Evolutionary conservation across 352 stramenopile species (phyloP).

Genomic region (Phytophthora fragariae): DNA sequence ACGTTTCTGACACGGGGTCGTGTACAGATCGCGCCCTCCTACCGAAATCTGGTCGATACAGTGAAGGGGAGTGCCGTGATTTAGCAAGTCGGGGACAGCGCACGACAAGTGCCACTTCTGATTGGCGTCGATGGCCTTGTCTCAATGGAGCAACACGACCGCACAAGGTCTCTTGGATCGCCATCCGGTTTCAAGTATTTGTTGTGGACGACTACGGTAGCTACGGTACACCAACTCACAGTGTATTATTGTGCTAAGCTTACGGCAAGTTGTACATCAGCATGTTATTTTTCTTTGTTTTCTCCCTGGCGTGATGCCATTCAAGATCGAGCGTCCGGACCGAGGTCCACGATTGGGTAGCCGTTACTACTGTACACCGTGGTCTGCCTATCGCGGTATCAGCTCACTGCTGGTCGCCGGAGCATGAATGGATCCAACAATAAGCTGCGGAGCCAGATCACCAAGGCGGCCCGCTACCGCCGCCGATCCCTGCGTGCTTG

Average conservation of each 20-base stretch:
- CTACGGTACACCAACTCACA: no score
- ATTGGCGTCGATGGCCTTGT: constrained; percentile 25
- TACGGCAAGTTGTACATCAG: no score
- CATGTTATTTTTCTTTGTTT: no score
- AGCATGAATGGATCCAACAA: no score
- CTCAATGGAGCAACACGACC: constrained; percentile 14
- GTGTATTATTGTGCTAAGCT: no score
- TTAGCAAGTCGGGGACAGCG: constrained; percentile 15
- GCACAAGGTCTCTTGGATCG: constrained; percentile 11
- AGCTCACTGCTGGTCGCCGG: constrained; percentile 5
- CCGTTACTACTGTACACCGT: no score
- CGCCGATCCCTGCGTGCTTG: constrained; percentile 10
- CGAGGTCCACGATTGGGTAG: no score
- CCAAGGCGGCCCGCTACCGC: neutral
- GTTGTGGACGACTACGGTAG: constrained; percentile 4
- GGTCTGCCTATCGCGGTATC: neutral
- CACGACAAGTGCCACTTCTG: constrained; percentile 21
- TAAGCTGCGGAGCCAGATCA: neutral
- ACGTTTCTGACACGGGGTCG: no score
- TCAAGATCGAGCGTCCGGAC: no score
- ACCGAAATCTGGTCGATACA: neutral
- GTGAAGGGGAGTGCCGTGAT: neutral
- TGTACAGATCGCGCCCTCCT: neutral
- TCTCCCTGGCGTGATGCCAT: neutral
- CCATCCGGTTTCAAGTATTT: constrained; percentile 16